These are phyloP conservation scores for Chondrostereum purpureum DNA, from an alignment of 1,284 basidiomycete genomes.

Conservation along the genomic window DNA sequence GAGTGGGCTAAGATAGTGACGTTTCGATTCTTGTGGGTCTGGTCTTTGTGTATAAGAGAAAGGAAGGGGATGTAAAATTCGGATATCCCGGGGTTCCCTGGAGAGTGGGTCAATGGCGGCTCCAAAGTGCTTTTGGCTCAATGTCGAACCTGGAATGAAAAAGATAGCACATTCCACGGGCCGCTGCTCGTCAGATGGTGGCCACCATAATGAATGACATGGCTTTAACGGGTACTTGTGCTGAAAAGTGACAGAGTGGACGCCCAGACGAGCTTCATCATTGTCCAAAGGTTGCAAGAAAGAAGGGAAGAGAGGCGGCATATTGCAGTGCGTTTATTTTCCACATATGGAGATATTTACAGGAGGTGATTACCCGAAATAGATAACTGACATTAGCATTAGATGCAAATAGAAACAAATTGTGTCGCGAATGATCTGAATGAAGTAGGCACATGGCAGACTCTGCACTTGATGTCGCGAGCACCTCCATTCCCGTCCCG, in stretches of 20 bases:
- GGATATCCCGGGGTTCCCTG: conserved; percentile 57
- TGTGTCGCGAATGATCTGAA: conserved; percentile 11
- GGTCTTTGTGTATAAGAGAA: conserved; percentile 33
- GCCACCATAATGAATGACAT: conserved; percentile 52
- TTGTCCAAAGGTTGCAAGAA: conserved; percentile 31
- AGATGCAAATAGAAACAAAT: too few relatives aligned
- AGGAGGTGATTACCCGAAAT: too few relatives aligned
- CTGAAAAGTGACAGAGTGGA: conserved; percentile 29
- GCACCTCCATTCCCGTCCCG: conserved; percentile 44
- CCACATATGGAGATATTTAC: too few relatives aligned
- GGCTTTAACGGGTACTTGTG: conserved; percentile 30
- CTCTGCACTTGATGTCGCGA: conserved; percentile 52
- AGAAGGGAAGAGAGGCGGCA: conserved; percentile 9
- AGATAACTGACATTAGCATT: too few relatives aligned
- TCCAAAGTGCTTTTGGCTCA: not conserved
- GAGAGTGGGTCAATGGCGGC: conserved; percentile 2
- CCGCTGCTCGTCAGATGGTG: conserved; percentile 21
- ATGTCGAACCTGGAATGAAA: conserved; percentile 49
- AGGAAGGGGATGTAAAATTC: conserved; percentile 57
- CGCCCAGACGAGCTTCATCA: conserved; percentile 8
- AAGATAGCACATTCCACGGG: conserved; percentile 34
- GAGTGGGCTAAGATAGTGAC: conserved; percentile 47
- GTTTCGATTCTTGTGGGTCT: conserved; percentile 19
- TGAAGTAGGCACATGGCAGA: too few relatives aligned
- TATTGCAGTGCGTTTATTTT: too few relatives aligned